A percentile compares a stretch with the other conserved stretches of the same genome.
Conservation (phyloP, 2,329 filamentous ascomycete species). For the Akanthomyces dipterigenus region DNA sequence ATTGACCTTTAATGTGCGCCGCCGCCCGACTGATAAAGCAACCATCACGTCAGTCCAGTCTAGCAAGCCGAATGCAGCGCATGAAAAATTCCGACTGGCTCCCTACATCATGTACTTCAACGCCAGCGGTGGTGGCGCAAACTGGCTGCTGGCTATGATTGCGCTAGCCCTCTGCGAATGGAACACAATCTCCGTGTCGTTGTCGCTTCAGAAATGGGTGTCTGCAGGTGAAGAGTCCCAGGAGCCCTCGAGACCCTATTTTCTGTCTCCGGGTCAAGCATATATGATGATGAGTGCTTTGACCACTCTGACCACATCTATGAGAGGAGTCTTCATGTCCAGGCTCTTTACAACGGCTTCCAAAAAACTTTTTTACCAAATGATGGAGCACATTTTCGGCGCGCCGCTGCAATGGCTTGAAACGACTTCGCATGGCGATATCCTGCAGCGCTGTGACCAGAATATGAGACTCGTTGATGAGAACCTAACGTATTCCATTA, state of each 20-base stretch:
- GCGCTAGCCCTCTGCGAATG: conserved; percentile 41
- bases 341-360: conserved; percentile 27
- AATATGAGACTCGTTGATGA: neutral
- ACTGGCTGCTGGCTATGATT: conserved; percentile 41
- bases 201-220: neutral
- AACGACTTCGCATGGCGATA: neutral
- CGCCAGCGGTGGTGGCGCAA: neutral
- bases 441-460: neutral
- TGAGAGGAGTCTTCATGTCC: conserved; percentile 51
- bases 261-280: neutral
- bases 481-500: neutral
- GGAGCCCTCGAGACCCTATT: neutral
- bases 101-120: neutral
- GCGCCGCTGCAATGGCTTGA: conserved; percentile 1
- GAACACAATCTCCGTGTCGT: neutral
- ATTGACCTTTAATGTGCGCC: neutral
- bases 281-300: conserved; percentile 37
- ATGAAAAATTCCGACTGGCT: neutral
- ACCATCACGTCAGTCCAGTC: neutral
- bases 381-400: neutral
- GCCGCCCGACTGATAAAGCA: neutral
- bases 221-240: neutral
- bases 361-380: neutral
- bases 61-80: neutral
- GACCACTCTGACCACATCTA: conserved; percentile 44